Evolutionary conservation across 148 eudicot species (phyloP), one percentile per base, ranked within the genome.

Genomic region (Linanthus parryae): DNA sequence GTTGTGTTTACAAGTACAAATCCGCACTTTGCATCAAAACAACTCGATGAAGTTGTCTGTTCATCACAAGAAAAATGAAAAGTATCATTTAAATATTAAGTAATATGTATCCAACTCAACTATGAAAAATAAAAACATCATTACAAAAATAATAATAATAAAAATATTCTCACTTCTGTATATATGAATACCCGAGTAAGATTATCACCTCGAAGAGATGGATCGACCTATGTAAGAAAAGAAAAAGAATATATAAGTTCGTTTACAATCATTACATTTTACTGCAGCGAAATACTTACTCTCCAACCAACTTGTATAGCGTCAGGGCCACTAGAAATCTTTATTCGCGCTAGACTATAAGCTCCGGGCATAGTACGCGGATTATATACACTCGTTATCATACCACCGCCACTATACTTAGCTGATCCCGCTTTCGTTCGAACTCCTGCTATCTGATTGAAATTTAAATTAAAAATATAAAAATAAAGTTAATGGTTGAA

Each of bases 11-110:
- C 8, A 2, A 45, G 12, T 11, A 45, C 13, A 17, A 45, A 45
- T 6, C 49, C 49, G 13, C 49, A 45, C 49, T 29, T 45, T 45
- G 28, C 25, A 23, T 45, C n/a, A 23, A 45, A 45, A 23, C 49
- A 45, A 0, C 14, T 27, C 22, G 49, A 1, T 45, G 22, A 12
- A 7, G 23, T 25, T 2, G 46, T 25, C 46, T 42, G 46, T 19
- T 0, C 6, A 13, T 18, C 12, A 42, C 2, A 42, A 42, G 16
- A 42, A 42, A 42, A 18, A 42, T 0, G 11, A 1, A 17, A 17
- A 42, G 18, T 7, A 42, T 16, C 19, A 7, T 8, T 8, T 15
- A 8, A 14, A 6, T 2, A 15, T 6, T 19, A 41, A 9, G 21
- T 7, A 17, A 11, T 42, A 15, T 15, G 21, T 5, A 42, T 17